Conservation (phyloP, 805 yeast species). For the Lipomyces orientalis region DNA sequence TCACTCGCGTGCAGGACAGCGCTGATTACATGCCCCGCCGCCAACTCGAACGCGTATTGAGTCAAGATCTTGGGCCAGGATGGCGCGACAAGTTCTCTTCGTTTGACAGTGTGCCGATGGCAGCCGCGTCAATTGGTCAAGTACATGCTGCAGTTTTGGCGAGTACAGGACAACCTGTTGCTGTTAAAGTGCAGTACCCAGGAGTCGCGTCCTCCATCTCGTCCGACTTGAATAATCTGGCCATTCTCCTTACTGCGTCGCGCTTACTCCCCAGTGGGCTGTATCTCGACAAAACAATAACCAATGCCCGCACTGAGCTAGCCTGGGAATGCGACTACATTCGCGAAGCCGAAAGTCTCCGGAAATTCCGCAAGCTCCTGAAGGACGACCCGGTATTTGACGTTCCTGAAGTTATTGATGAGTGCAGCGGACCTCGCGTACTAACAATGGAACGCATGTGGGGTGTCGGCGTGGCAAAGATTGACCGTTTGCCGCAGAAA, state of each 20-base stretch:
- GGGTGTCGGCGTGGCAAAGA: constrained; percentile 82
- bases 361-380: constrained; percentile 67
- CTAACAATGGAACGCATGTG: constrained; percentile 88
- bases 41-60: constrained; percentile 79
- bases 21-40: constrained; percentile 97
- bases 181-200: constrained; percentile 95
- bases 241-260: constrained; percentile 84
- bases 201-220: constrained; percentile 95
- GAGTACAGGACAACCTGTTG: constrained; percentile 54
- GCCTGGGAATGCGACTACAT: constrained; percentile 98
- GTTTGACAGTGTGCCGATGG: constrained; percentile 88
- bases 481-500: constrained; percentile 66
- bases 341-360: constrained; percentile 82
- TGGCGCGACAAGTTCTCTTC: constrained; percentile 78
- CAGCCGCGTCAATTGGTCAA: constrained; percentile 98
- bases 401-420: constrained; percentile 82
- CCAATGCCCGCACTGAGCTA: constrained; percentile 88
- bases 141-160: constrained; percentile 77
- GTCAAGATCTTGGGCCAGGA: constrained; percentile 70
- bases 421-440: constrained; percentile 78
- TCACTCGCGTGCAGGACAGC: constrained; percentile 85
- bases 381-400: constrained; percentile 65
- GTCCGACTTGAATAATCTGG: constrained; percentile 85
- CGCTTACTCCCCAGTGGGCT: constrained; percentile 87
- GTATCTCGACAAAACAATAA: constrained; percentile 88